Evolutionary conservation across 306 rosid genomes (phyloP), one percentile per base, ranked within the genome.

Genomic region (Nissolia schottii): DNA sequence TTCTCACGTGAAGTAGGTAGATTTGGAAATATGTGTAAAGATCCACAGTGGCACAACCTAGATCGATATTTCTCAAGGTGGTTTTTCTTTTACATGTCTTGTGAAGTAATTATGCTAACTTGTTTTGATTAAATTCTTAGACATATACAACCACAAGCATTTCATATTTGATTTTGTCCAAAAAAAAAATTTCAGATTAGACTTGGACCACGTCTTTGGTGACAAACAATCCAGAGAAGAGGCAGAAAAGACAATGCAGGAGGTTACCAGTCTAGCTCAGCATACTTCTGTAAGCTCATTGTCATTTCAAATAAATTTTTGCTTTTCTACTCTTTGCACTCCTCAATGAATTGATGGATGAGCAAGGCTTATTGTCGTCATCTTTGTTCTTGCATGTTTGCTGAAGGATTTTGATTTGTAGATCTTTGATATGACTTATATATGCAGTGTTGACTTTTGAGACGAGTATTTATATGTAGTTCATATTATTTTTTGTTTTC

Each of bases 31-130:
- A 73, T 67, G 70, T 95, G 99, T 84, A 95, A 92, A 79, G 95
- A 95, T 77, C 92, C 97, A 37, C 91, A 83, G 59, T 95, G 93
- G 97, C 97, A 95, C 88, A 88, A 80, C 58, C 83, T 95, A 65
- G 85, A 83, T 67, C 85, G 91, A 56, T 84, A 81, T 82, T 95
- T 95, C 80, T 74, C 86, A 29, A 85, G 84, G 99, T 87, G 82
- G 22, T 77, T 60, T 80, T 58, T 4, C 32, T 43, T 75, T 50
- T 7, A 24, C 69, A 32, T 62, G 53, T 23, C 37, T 51, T 70
- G 10, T 67, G 73, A 50, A 62, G 32, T 16, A 61, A 37, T 32
- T 56, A 63, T 24, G 59, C 35, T 23, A 51, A 56, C 53, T 55
- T 56, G 14, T 69, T 12, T 19, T 32, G 70, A 75, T 85, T 64